Evolutionary conservation across 1,284 basidiomycete species (phyloP).

Genomic region (Fomitopsis schrenkii): DNA sequence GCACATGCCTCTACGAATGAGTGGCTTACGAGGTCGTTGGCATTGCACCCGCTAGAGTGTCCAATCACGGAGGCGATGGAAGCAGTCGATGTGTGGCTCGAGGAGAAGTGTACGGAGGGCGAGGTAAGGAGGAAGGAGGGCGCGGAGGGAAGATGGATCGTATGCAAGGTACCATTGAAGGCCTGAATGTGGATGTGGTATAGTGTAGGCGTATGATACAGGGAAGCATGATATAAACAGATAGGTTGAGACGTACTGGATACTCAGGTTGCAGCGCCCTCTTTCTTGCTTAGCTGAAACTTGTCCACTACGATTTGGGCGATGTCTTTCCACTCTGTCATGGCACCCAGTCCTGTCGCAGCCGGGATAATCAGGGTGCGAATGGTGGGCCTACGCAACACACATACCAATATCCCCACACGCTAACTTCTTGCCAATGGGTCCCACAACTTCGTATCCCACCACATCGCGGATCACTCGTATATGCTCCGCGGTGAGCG

Average conservation of each 20-base stretch:
- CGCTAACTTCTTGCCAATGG: slow-evolving; percentile 82
- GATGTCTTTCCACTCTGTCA: slow-evolving; percentile 90
- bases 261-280: not conserved
- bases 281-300: slow-evolving; percentile 38
- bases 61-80: not conserved
- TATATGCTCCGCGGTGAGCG: slow-evolving; percentile 85
- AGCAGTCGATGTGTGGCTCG: slow-evolving; percentile 47
- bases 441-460: slow-evolving; percentile 79
- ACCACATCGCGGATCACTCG: slow-evolving; percentile 68
- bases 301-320: slow-evolving; percentile 62
- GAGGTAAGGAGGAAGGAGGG: slow-evolving; percentile 48
- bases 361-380: slow-evolving; percentile 15
- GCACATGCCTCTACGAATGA: slow-evolving; percentile 31
- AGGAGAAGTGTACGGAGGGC: slow-evolving; percentile 35
- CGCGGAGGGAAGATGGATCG: slow-evolving; percentile 52
- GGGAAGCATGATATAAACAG: not conserved
- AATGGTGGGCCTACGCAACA: not conserved
- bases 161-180: slow-evolving; percentile 27
- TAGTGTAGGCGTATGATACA: not conserved
- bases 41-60: slow-evolving; percentile 21
- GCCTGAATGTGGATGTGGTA: not conserved
- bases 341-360: slow-evolving; percentile 75
- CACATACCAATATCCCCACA: slow-evolving; percentile 85
- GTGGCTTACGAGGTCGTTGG: slow-evolving; percentile 53
- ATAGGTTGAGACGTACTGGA: not conserved